Percentiles rank a stretch among this genome's conserved stretches.
These are phyloP conservation scores for Hippophae tibetana DNA, from an alignment of 306 rosid species.

Conservation along the genomic window DNA sequence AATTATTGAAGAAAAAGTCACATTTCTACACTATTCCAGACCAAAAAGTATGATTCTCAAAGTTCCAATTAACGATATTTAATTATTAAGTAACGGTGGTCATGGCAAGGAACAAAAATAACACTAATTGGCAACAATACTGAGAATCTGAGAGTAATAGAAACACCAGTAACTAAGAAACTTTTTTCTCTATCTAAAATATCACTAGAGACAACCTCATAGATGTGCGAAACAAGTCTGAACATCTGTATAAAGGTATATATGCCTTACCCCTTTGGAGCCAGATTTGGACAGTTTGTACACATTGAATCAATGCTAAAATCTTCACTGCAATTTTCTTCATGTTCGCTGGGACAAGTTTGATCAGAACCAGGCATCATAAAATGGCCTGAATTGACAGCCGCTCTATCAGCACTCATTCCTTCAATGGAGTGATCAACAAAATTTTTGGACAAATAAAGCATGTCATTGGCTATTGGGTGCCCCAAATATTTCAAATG, in stretches of 20 bases:
- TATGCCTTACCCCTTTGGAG: slow-evolving; percentile 59
- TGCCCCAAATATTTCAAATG: slow-evolving; percentile 68
- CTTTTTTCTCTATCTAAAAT: too few species aligned
- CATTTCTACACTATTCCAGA: too few species aligned
- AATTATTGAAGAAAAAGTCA: too few species aligned
- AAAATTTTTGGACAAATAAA: slow-evolving; percentile 51
- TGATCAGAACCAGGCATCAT: slow-evolving; percentile 21
- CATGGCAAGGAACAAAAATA: too few species aligned
- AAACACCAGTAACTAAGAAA: too few species aligned
- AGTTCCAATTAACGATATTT: too few species aligned
- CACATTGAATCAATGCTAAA: slow-evolving; percentile 74
- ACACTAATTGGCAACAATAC: too few species aligned
- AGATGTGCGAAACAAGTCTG: too few species aligned
- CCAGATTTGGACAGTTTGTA: slow-evolving; percentile 85
- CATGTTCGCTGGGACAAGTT: slow-evolving; percentile 22
- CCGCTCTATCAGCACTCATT: slow-evolving; percentile 51
- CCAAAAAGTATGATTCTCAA: too few species aligned
- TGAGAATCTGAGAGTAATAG: too few species aligned
- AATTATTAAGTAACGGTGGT: too few species aligned
- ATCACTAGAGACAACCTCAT: too few species aligned
- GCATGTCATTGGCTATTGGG: slow-evolving; percentile 78
- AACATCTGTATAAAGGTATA: neutral
- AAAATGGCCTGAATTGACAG: slow-evolving; percentile 29
- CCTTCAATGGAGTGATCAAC: slow-evolving; percentile 33
- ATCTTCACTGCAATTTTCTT: slow-evolving; percentile 34